These are phyloP conservation scores for Solioccasus polychromus DNA, from an alignment of 768 basidiomycete genomes.

Conservation along the genomic window DNA sequence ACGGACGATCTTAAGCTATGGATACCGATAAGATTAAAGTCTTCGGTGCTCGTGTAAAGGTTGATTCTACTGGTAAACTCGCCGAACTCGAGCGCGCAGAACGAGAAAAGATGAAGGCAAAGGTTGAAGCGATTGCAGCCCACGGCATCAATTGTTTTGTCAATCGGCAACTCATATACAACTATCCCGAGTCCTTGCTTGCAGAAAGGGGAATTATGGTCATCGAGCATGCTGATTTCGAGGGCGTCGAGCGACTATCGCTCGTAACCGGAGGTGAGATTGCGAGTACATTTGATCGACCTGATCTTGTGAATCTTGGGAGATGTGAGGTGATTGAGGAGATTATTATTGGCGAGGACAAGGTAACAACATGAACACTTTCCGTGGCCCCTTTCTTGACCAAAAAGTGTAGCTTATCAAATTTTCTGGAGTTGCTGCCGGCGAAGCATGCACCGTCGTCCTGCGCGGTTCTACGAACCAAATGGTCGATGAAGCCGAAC, in stretches of 20 bases:
- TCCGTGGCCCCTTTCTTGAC: background rate
- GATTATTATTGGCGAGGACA: conserved; percentile 99
- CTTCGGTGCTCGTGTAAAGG: conserved; percentile 94
- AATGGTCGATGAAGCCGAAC: conserved; percentile 99
- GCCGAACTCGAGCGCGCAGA: conserved; percentile 98
- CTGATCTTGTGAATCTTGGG: conserved; percentile 90
- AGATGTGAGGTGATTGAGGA: conserved; percentile 95
- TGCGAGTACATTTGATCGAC: conserved; percentile 90
- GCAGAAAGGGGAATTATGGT: conserved; percentile 92
- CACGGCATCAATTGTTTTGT: conserved; percentile 98
- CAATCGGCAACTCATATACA: conserved; percentile 98
- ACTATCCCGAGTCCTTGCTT: conserved; percentile 96
- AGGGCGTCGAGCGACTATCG: conserved; percentile 94
- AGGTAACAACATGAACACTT: conserved; percentile 47
- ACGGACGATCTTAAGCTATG: conserved; percentile 57
- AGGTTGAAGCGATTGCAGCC: conserved; percentile 90
- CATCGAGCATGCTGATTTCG: conserved; percentile 98
- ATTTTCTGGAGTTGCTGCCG: conserved; percentile 98
- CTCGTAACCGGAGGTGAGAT: conserved; percentile 98
- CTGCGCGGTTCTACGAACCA: conserved; percentile 96
- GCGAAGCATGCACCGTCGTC: conserved; percentile 97
- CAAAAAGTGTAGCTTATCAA: conserved; percentile 78
- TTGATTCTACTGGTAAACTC: conserved; percentile 93
- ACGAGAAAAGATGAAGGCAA: conserved; percentile 98
- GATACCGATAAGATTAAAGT: conserved; percentile 99